Evolutionary conservation across 73 alveolate genomes (phyloP), one percentile per base, ranked within the genome.

Genomic region (Paramecium octaurelia): DNA sequence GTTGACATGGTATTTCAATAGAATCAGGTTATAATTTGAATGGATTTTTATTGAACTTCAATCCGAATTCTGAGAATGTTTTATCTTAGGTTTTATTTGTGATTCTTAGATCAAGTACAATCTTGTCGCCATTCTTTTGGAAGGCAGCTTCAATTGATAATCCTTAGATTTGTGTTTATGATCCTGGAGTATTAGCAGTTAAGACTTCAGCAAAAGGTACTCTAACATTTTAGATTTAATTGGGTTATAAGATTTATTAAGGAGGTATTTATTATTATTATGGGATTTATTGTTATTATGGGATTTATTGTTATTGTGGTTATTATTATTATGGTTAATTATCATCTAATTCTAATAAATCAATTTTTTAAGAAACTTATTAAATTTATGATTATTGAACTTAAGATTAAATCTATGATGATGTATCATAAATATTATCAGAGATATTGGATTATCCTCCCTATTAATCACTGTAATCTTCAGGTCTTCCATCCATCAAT

Each of bases 111-210:
- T 89, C 94, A 8, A 70, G 48, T 14, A 44, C 86, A 43, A 83
- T 64, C 24, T 70, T 36, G 20, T 89, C 77, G 23, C 75, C 85
- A 42, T 73, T 73, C 31, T 89, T 89, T 42, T 70, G 57, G 12
- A 89, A 89, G 23, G 59, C 86, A 70, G 86, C 84, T 38, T 89
- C 94, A 71, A 80, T 44, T 42, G 23, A 80, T 23, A 80, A 44
- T 10, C 91, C 91, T 31, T 27, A 21, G 20, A 80, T 23, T 43
- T 80, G 16, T 31, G 43, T 80, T 46, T 80, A 27, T 20, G 44
- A 24, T 6, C 91, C 91, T 43, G 91, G 91, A 23, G 24, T 6
- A 43, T 24, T 80, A 14, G 91, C 91, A 11, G 20, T 21, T 23
- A 80, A 44, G 8, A 80, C 91, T 20, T 80, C 91, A 80, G 91